phyloP scores from a whole-genome alignment of 768 basidiomycete species.

The Fistulinella prunicolor region DNA sequence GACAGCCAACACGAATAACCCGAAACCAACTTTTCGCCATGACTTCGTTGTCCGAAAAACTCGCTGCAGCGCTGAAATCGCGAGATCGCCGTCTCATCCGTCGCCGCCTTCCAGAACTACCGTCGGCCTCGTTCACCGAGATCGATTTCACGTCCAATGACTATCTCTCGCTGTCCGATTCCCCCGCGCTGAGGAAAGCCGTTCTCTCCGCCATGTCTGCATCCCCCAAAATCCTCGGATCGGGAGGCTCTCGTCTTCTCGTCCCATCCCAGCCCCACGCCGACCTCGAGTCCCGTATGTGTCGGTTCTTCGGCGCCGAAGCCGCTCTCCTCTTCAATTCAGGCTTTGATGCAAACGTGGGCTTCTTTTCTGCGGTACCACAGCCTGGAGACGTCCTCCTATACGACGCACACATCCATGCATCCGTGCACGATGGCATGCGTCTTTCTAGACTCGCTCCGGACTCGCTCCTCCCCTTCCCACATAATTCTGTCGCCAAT shows the following conservation, averaged over 20 bases:
- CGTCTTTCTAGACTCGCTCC: slow-evolving; percentile 52
- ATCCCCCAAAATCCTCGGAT: slow-evolving; percentile 69
- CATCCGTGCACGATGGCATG: slow-evolving; percentile 88
- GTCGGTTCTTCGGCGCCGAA: slow-evolving; percentile 56
- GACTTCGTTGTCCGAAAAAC: slow-evolving; percentile 35
- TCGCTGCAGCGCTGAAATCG: slow-evolving; percentile 56
- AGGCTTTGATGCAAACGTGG: slow-evolving; percentile 90
- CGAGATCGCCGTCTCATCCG: slow-evolving; percentile 66
- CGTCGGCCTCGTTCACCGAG: slow-evolving; percentile 33
- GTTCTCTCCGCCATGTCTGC: slow-evolving; percentile 54
- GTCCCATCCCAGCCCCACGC: slow-evolving; percentile 58
- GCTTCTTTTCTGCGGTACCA: slow-evolving; percentile 79
- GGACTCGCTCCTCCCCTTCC: slow-evolving; percentile 47
- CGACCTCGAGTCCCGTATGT: slow-evolving; percentile 68
- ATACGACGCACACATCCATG: slow-evolving; percentile 87
- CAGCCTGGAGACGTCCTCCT: slow-evolving; percentile 74
- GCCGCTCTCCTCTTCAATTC: slow-evolving; percentile 86
- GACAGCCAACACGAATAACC: not conserved
- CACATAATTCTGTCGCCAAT: slow-evolving; percentile 64
- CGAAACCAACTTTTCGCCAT: slow-evolving; percentile 9
- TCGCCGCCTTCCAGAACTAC: slow-evolving; percentile 62
- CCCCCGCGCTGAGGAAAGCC: slow-evolving; percentile 48
- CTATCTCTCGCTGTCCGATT: slow-evolving; percentile 79
- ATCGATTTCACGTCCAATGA: slow-evolving; percentile 88
- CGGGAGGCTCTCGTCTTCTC: slow-evolving; percentile 84